Percentiles rank a stretch among this genome's conserved stretches.
These are phyloP conservation scores for Mycena floridula DNA, from an alignment of 768 basidiomycete species.

Conservation along the genomic window DNA sequence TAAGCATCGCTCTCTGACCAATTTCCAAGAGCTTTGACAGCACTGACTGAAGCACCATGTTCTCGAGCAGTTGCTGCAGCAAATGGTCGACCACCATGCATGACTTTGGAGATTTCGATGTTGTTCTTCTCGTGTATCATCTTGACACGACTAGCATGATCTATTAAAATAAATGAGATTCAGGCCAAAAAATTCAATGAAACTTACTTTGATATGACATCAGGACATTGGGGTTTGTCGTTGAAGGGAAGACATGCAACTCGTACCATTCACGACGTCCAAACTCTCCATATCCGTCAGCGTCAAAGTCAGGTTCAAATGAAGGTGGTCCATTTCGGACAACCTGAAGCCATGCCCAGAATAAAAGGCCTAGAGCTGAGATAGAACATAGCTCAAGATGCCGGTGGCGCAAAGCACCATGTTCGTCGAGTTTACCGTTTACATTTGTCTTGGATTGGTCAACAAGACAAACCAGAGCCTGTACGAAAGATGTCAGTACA, in stretches of 20 bases:
- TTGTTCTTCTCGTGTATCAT: background rate
- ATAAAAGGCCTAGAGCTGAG: slow-evolving; percentile 12
- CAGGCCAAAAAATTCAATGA: background rate
- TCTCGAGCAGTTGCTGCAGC: slow-evolving; percentile 20
- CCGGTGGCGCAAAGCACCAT: slow-evolving; percentile 21
- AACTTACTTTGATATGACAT: background rate
- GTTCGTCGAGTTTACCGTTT: slow-evolving; percentile 23
- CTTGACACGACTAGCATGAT: background rate
- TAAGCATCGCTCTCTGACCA: slow-evolving; percentile 24
- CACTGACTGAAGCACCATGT: slow-evolving; percentile 19
- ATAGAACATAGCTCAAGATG: slow-evolving; percentile 23
- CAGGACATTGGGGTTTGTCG: background rate
- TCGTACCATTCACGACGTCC: slow-evolving; percentile 23
- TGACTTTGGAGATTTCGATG: slow-evolving; percentile 21
- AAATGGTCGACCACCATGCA: slow-evolving; percentile 22
- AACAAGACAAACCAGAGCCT: background rate
- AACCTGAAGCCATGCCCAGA: slow-evolving; percentile 23
- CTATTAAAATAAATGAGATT: background rate
- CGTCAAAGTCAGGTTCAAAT: slow-evolving; percentile 22
- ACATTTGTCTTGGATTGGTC: slow-evolving; percentile 26
- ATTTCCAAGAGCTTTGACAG: slow-evolving; percentile 23
- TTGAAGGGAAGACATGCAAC: slow-evolving; percentile 17
- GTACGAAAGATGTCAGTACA: background rate
- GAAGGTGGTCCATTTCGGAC: slow-evolving; percentile 9
- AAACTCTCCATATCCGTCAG: slow-evolving; percentile 16